phyloP scores from a whole-genome alignment of 495 filamentous ascomycete species.

The Friedmanniomyces simplex region DNA sequence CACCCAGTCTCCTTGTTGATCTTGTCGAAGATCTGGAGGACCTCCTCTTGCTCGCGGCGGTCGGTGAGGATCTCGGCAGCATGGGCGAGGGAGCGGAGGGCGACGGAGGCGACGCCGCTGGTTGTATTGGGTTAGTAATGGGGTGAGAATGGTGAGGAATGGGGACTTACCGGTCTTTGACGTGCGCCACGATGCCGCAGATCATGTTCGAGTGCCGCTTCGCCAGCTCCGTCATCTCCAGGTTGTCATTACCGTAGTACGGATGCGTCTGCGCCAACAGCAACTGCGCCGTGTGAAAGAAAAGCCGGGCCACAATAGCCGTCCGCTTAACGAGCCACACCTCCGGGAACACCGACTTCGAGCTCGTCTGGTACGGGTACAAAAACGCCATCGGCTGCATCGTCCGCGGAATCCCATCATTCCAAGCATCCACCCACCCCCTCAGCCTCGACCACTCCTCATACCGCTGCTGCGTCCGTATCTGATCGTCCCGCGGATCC shows the following conservation, averaged over 20 bases:
- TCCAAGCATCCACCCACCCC: conserved; percentile 70
- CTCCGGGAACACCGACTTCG: conserved; percentile 71
- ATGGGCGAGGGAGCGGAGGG: conserved; percentile 65
- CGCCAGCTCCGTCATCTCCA: conserved; percentile 60
- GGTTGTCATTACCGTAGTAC: conserved; percentile 36
- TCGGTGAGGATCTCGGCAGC: conserved; percentile 64
- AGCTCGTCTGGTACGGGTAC: conserved; percentile 53
- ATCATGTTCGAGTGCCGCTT: conserved; percentile 65
- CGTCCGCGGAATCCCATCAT: conserved; percentile 60
- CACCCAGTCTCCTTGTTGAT: conserved; percentile 72
- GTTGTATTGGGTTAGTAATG: conserved; percentile 15
- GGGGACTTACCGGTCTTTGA: conserved; percentile 54
- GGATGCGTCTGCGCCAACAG: conserved; percentile 77
- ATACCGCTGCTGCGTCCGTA: conserved; percentile 51
- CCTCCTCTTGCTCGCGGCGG: conserved; percentile 69
- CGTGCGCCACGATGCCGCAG: conserved; percentile 79
- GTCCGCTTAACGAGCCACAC: conserved; percentile 81
- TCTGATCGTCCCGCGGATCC: conserved; percentile 49
- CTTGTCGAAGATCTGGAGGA: conserved; percentile 61
- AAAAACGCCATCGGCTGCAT: conserved; percentile 81
- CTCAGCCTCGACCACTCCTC: conserved; percentile 71
- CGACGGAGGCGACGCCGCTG: conserved; percentile 63
- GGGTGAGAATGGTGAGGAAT: background rate
- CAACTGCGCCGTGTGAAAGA: conserved; percentile 79
- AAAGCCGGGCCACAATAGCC: conserved; percentile 71